phyloP scores from a whole-genome alignment of 768 basidiomycete species.

The Dioszegia crocea region DNA sequence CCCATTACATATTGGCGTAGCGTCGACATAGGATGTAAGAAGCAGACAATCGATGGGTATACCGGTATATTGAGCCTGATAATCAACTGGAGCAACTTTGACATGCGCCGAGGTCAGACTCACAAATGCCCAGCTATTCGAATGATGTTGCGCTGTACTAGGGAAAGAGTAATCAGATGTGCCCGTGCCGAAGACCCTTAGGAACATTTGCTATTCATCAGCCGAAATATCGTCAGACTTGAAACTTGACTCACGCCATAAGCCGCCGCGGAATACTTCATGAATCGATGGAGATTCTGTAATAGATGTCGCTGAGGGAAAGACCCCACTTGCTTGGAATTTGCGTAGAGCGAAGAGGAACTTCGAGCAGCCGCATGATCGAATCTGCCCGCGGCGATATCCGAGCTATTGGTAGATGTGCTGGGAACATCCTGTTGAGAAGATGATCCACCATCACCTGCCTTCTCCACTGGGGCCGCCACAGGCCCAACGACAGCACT shows the following conservation, averaged over 20 bases:
- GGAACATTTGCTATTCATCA: slow-evolving; percentile 43
- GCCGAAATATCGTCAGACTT: not conserved
- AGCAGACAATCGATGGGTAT: slow-evolving; percentile 49
- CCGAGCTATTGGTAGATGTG: no score
- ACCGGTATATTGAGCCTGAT: slow-evolving; percentile 49
- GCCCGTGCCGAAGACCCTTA: slow-evolving; percentile 47
- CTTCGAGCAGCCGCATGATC: no score
- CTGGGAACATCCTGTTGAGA: no score
- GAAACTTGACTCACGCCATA: slow-evolving; percentile 33
- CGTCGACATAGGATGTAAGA: slow-evolving; percentile 49
- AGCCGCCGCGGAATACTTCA: slow-evolving; percentile 45
- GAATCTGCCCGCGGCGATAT: no score
- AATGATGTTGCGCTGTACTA: slow-evolving; percentile 43
- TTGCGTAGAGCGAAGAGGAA: no score
- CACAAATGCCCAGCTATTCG: slow-evolving; percentile 45
- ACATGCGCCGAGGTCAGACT: not conserved
- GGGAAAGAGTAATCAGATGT: slow-evolving; percentile 49
- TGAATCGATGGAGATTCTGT: slow-evolving; percentile 47
- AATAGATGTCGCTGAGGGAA: slow-evolving; percentile 37
- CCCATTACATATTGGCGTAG: slow-evolving; percentile 23
- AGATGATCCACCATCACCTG: no score
- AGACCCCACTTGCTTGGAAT: slow-evolving; percentile 2
- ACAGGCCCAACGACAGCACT: no score
- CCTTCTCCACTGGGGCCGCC: no score
- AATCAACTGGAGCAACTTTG: not conserved